Conservation (phyloP, 306 rosid genomes). For the Dryas octopetala region DNA sequence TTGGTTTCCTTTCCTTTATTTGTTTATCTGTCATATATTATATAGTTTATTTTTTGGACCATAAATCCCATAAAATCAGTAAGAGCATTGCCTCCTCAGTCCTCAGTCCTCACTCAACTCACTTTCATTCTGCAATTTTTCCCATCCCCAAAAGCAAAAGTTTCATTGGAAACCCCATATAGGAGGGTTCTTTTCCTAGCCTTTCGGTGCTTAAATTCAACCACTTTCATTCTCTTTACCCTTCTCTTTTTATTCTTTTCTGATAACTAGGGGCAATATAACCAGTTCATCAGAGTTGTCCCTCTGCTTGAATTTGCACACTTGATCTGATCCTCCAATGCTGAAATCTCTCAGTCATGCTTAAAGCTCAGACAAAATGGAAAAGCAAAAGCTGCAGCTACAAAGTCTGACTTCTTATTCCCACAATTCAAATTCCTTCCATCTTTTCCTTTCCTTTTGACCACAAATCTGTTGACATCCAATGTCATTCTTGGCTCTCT, state of each 20-base stretch:
- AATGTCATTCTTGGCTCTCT: slow-evolving; percentile 19
- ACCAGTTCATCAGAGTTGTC: slow-evolving; percentile 24
- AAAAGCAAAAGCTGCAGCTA: slow-evolving; percentile 50
- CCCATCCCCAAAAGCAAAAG: slow-evolving; percentile 32
- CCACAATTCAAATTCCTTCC: slow-evolving; percentile 29
- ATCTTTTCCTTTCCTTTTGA: slow-evolving; percentile 30
- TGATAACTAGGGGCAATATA: slow-evolving; percentile 22
- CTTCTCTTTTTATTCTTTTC: slow-evolving; percentile 22
- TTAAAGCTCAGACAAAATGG: slow-evolving; percentile 15
- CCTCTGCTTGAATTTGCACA: slow-evolving; percentile 24
- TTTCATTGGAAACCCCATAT: slow-evolving; percentile 44
- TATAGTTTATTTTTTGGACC: neutral
- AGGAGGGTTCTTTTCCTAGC: slow-evolving; percentile 49
- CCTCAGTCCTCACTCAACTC: slow-evolving; percentile 11
- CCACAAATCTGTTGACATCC: slow-evolving; percentile 30
- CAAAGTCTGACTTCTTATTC: slow-evolving; percentile 41
- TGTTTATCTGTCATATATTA: neutral
- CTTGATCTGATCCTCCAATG: slow-evolving; percentile 21
- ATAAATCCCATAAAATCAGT: slow-evolving; percentile 13
- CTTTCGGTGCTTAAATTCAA: slow-evolving; percentile 94
- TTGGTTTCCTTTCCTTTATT: neutral
- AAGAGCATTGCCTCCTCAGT: neutral
- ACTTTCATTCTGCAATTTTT: slow-evolving; percentile 16
- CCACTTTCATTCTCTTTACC: slow-evolving; percentile 36
- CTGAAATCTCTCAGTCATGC: neutral